Evolutionary conservation across 768 basidiomycete genomes (phyloP).

Genomic region (Lactifluus rugatus): DNA sequence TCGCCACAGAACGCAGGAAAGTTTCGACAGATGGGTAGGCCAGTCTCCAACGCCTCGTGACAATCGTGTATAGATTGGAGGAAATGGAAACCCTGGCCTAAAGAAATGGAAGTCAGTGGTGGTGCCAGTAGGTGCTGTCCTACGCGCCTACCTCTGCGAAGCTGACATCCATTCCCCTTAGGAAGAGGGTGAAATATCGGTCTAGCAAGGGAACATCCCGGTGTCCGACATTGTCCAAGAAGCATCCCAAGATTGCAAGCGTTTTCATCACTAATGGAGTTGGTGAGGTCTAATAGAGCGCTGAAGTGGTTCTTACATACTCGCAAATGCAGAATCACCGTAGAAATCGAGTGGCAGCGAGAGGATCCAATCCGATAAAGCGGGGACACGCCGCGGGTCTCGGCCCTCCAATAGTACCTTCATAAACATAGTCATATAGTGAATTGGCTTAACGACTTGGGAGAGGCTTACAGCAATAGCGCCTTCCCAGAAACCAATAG

Average conservation of each 20-base stretch:
- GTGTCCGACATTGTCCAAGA: slow-evolving; percentile 56
- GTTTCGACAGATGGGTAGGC: slow-evolving; percentile 9
- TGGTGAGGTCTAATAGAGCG: slow-evolving; percentile 1
- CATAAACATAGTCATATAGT: not conserved
- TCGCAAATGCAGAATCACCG: slow-evolving; percentile 79
- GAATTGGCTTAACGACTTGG: not conserved
- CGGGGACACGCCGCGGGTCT: slow-evolving; percentile 70
- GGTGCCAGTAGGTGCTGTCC: not conserved
- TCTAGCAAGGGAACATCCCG: slow-evolving; percentile 61
- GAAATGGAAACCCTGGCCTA: slow-evolving; percentile 13
- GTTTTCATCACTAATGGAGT: slow-evolving; percentile 61
- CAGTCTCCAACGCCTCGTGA: slow-evolving; percentile 16
- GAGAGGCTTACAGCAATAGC: slow-evolving; percentile 42
- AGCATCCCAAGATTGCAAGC: slow-evolving; percentile 51
- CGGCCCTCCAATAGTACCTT: slow-evolving; percentile 44
- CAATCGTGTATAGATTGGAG: slow-evolving; percentile 15
- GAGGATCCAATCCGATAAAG: slow-evolving; percentile 69
- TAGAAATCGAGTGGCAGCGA: slow-evolving; percentile 72
- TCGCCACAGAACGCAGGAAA: slow-evolving; percentile 10
- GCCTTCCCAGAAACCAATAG: slow-evolving; percentile 63
- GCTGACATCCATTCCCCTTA: slow-evolving; percentile 67
- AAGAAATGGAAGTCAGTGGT: not conserved
- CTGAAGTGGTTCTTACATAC: slow-evolving; percentile 34
- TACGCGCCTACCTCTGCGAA: slow-evolving; percentile 63
- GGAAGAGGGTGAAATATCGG: slow-evolving; percentile 57